Evolutionary conservation across 202 grass and related monocot genomes (phyloP), one percentile per base, ranked within the genome.

Genomic region (Schoenoplectus triqueter): DNA sequence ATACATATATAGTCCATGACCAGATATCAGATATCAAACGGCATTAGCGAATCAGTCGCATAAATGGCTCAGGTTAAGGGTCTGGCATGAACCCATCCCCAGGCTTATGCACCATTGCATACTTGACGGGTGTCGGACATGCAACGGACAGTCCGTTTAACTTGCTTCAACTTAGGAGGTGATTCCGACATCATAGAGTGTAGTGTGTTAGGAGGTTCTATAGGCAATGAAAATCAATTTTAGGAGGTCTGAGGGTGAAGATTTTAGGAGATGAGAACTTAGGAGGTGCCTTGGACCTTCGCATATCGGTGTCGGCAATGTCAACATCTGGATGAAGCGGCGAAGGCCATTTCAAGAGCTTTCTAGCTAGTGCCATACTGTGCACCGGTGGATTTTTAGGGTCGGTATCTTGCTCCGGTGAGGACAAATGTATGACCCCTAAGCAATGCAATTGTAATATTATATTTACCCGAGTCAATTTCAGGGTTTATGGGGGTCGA

Each of bases 41-140:
- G 18, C 60, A 63, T 64, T 18, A 9, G 6, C 19, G 22, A 22
- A 22, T 0, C 15, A 31, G 51, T 54, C 48, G 56, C 73, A 77
- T 77, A 77, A 52, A 77, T n/a, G 73, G 73, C 46, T 77, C 46
- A 8, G 73, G 73, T 77, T 55, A 48, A 11, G 73, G 73, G 48
- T 77, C n/a, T 10, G 73, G 73, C 47, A 77, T 77, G 46, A 77
- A 77, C 13, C 73, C 73, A 77, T 52, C n/a, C 8, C 73, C 73
- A 55, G 48, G 46, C 47, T 55, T 52, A 49, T 9, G 69, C 42
- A 31, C 31, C 14, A n/a, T 7, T 7, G 9, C 22, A 9, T 73
- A 73, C 69, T 64, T 20, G 6, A 64, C 17, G 18, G 62, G 19
- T 21, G 62, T 19, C 19, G 18, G 22, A 31, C 31, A 31, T 31